Percentiles rank a stretch among this genome's conserved stretches.
Conservation (phyloP, 345 rosid species). For the Clausena lansium region DNA sequence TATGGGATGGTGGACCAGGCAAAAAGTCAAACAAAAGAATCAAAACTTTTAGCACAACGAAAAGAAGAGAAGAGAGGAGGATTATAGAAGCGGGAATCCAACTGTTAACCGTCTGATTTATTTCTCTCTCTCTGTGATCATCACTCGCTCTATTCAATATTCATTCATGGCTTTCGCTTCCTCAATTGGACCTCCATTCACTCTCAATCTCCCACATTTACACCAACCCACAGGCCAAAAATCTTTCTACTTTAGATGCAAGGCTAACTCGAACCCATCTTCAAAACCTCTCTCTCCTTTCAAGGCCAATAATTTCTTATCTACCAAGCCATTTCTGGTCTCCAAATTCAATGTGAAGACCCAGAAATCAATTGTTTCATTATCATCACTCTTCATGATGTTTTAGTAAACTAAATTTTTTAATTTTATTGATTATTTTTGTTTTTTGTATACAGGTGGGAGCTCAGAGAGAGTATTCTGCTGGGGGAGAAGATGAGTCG, state of each 20-base stretch:
- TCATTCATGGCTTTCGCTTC: slow-evolving; percentile 37
- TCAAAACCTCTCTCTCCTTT: neutral
- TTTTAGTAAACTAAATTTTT: neutral
- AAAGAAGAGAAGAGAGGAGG: neutral
- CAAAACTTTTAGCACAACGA: neutral
- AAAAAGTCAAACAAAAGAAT: neutral
- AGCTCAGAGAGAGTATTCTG: slow-evolving; percentile 42
- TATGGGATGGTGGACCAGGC: too few species aligned
- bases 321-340: slow-evolving; percentile 21
- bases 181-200: slow-evolving; percentile 16
- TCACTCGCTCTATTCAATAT: neutral
- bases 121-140: neutral
- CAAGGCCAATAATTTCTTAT: slow-evolving; percentile 27
- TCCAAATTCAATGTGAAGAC: slow-evolving; percentile 36
- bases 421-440: slow-evolving; percentile 5
- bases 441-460: slow-evolving; percentile 36
- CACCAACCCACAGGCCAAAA: slow-evolving; percentile 20
- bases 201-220: slow-evolving; percentile 19
- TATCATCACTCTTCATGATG: neutral
- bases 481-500: slow-evolving; percentile 55
- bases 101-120: slow-evolving; percentile 22
- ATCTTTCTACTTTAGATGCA: slow-evolving; percentile 5
- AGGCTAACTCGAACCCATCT: slow-evolving; percentile 13
- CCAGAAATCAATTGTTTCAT: neutral
- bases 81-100: slow-evolving; percentile 23